These are phyloP conservation scores for Monilinia fructicola DNA, from an alignment of 2,329 filamentous ascomycete genomes.

Conservation along the genomic window DNA sequence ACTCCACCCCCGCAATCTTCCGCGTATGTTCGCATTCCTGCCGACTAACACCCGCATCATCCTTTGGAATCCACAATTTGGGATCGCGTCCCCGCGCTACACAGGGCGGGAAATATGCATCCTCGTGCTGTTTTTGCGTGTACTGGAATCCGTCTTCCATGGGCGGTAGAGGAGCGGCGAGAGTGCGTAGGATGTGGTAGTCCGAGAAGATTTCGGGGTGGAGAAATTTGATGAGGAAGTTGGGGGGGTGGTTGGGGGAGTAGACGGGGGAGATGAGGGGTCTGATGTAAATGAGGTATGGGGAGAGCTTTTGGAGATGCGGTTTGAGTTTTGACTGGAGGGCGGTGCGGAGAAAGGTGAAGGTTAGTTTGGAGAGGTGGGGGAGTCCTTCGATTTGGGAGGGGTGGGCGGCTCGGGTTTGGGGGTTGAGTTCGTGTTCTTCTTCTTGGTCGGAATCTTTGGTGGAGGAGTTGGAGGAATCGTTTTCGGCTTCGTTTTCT, in stretches of 20 bases:
- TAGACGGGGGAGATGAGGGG: conserved; percentile 30
- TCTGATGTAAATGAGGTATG: conserved; percentile 27
- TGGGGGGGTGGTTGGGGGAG: conserved; percentile 43
- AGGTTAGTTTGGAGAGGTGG: conserved; percentile 19
- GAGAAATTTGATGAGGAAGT: conserved; percentile 52
- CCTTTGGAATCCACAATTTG: conserved; percentile 62
- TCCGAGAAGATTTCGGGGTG: conserved; percentile 57
- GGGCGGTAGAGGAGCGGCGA: conserved; percentile 46
- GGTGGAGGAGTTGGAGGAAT: neutral
- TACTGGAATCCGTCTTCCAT: conserved; percentile 47
- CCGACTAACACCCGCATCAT: conserved; percentile 54
- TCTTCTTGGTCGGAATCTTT: conserved; percentile 5
- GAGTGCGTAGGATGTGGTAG: conserved; percentile 51
- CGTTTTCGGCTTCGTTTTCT: neutral
- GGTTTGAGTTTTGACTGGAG: neutral
- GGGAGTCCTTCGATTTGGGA: conserved; percentile 22
- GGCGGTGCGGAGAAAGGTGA: conserved; percentile 14
- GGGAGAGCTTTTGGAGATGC: neutral
- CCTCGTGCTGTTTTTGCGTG: conserved; percentile 46
- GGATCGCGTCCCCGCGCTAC: conserved; percentile 51
- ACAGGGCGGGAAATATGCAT: conserved; percentile 59
- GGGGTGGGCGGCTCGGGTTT: neutral
- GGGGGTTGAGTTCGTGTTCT: conserved; percentile 13
- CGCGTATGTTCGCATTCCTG: conserved; percentile 56
- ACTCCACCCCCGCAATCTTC: conserved; percentile 54